These are phyloP conservation scores for Beauveria caledonica DNA, from an alignment of 2,329 filamentous ascomycete genomes.

Conservation along the genomic window DNA sequence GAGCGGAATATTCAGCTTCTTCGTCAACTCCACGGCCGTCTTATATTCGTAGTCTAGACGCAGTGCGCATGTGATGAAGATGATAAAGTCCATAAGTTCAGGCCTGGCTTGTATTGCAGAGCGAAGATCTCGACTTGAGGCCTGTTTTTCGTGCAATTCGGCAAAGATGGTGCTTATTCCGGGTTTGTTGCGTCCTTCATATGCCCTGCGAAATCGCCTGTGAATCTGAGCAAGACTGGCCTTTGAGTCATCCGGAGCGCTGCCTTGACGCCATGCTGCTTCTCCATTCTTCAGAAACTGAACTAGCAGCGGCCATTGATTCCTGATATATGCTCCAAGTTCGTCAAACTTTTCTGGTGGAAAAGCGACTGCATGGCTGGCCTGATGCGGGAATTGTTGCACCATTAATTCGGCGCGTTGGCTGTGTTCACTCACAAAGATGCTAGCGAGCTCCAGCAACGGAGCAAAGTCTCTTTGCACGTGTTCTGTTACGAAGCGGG, in stretches of 20 bases:
- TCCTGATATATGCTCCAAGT: slow-evolving; percentile 20
- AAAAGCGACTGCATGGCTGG: slow-evolving; percentile 2
- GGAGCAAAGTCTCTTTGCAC: slow-evolving; percentile 19
- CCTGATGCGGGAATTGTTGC: slow-evolving; percentile 3
- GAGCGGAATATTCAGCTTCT: slow-evolving; percentile 43
- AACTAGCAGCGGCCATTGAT: slow-evolving; percentile 21
- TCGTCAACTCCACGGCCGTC: slow-evolving; percentile 35
- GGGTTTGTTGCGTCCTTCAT: slow-evolving; percentile 21
- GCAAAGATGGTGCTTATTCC: slow-evolving; percentile 26
- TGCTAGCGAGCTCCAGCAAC: slow-evolving; percentile 18
- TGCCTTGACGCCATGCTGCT: slow-evolving; percentile 16
- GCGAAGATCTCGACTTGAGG: slow-evolving; percentile 18
- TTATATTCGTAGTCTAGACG: slow-evolving; percentile 22
- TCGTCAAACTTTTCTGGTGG: slow-evolving; percentile 15
- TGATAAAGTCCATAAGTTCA: slow-evolving; percentile 31
- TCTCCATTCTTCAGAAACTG: slow-evolving; percentile 19
- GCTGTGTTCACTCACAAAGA: neutral
- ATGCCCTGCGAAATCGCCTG: slow-evolving; percentile 23
- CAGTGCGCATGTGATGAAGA: slow-evolving; percentile 32
- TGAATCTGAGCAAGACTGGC: slow-evolving; percentile 18
- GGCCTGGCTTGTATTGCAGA: slow-evolving; percentile 24
- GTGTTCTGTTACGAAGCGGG: slow-evolving; percentile 12
- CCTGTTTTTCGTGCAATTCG: slow-evolving; percentile 21
- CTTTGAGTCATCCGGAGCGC: neutral
- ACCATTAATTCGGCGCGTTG: neutral